A percentile compares a stretch with the other conserved stretches of the same genome.
These are phyloP conservation scores for Rhodotorula sp. DNA, from an alignment of 1,284 basidiomycete species.

Conservation along the genomic window DNA sequence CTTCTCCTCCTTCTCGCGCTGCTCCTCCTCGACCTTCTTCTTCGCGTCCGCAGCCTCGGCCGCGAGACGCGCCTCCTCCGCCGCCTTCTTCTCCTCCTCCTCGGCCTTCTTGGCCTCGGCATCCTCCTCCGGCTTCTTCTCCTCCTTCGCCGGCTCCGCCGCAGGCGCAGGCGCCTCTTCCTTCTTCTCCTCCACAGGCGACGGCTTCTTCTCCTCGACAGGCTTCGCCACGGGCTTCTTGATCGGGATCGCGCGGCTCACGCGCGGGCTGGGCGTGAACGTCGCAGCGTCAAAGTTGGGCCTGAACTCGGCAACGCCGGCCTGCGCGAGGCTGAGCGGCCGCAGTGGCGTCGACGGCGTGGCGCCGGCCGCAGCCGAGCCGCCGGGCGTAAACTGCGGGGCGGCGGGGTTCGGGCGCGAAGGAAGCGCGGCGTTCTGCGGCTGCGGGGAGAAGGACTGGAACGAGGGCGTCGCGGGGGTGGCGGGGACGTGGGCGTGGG, in stretches of 20 bases:
- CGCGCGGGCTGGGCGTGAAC: constrained; percentile 33
- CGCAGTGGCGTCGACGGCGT: constrained; percentile 20
- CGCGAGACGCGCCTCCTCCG: constrained; percentile 5
- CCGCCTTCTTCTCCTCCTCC: constrained; percentile 21
- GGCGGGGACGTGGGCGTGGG: constrained; percentile 21
- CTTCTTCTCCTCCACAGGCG: constrained; percentile 25
- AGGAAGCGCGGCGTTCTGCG: constrained; percentile 20
- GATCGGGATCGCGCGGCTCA: constrained; percentile 44
- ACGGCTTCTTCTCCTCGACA: constrained; percentile 28
- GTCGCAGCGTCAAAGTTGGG: constrained; percentile 25
- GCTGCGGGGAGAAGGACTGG: constrained; percentile 35
- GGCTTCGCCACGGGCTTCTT: constrained; percentile 38
- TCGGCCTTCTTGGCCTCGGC: constrained; percentile 30
- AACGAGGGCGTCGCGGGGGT: constrained; percentile 25
- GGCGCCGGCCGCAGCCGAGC: neutral
- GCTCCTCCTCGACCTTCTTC: neutral
- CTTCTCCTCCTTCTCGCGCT: constrained; percentile 4
- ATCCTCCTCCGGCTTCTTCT: constrained; percentile 30
- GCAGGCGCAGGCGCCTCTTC: constrained; percentile 47
- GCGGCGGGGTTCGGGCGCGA: constrained; percentile 19
- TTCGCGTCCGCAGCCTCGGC: too few species aligned
- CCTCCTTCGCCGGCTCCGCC: constrained; percentile 1
- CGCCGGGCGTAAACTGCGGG: constrained; percentile 22
- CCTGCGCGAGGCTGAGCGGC: constrained; percentile 6
- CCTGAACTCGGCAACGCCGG: constrained; percentile 33